Evolutionary conservation across 176 grass and related monocot genomes (phyloP), one percentile per base, ranked within the genome.

Genomic region (Raddia guianensis): DNA sequence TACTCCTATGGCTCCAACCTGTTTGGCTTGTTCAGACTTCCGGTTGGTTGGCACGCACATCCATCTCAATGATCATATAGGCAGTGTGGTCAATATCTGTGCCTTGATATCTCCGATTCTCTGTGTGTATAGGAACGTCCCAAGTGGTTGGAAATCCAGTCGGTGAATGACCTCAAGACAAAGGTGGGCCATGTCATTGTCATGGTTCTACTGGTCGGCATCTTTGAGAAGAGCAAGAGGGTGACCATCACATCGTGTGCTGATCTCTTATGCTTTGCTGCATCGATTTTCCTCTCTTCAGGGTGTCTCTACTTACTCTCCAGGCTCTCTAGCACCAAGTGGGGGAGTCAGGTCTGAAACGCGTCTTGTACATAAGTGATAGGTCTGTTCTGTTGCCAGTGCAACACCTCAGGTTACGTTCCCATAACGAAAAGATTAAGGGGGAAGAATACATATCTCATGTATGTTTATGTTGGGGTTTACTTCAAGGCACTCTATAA

Each of bases 121-220:
- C 13, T 56, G 8, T 80, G 63, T 80, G 63, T 60, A 12, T 34
- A 95, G 96, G 90, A 85, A 70, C 89, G 96, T 18, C 96, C 92
- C 15, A 87, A 94, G 71, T 98, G 96, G 88, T 72, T 98, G 43
- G 84, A 88, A 67, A 95, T 98, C 63, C 53, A 86, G 44, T 93
- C 96, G 2, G 75, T 98, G 33, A 89, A 93, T 46, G 92, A 95
- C 49, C 90, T 98, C 14, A 98, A 98, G 90, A 95, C 92, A 1
- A 98, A 98, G 84, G 21, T 98, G 62, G 96, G 92, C 1, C 96
- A 98, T 83, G 90, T 93, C 62, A 98, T 98, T 51, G 96, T 98
- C 72, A 82, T 88, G 88, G 82, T 89, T 84, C 82, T 98, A 74
- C 82, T 98, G 53, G 83, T 95, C 68, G 96, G 96, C 11, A 87